A percentile compares a stretch with the other conserved stretches of the same genome.
phyloP scores from a whole-genome alignment of 1,284 basidiomycete species.

The Peniophora sp. region DNA sequence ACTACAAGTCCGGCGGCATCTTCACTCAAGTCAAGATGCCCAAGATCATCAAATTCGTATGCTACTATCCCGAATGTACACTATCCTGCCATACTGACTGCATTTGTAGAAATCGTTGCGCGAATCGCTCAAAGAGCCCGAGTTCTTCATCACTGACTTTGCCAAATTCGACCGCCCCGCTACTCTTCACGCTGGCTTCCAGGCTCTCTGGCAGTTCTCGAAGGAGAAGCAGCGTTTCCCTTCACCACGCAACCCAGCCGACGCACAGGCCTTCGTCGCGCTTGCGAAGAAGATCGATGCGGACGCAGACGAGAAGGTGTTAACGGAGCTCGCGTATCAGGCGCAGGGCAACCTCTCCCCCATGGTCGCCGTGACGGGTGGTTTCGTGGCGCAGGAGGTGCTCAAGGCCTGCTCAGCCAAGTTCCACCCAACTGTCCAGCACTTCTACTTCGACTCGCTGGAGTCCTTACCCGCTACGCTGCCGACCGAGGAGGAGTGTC shows the following conservation, averaged over 20 bases:
- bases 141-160: conserved; percentile 94
- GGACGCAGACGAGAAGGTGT: conserved; percentile 74
- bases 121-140: conserved; percentile 79
- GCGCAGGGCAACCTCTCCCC: conserved; percentile 92
- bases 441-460: conserved; percentile 96
- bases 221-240: conserved; percentile 69
- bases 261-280: conserved; percentile 67
- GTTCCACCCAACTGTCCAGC: conserved; percentile 95
- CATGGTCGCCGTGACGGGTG: conserved; percentile 90
- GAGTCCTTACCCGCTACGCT: conserved; percentile 80
- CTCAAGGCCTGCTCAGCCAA: conserved; percentile 97
- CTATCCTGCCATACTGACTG: background rate
- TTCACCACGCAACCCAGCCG: conserved; percentile 76
- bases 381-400: conserved; percentile 97
- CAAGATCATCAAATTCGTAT: conserved; percentile 87
- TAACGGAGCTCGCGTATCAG: conserved; percentile 88
- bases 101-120: conserved; percentile 79
- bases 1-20: conserved; percentile 87
- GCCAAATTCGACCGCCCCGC: conserved; percentile 95
- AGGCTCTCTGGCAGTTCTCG: conserved; percentile 83
- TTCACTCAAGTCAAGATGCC: conserved; percentile 99
- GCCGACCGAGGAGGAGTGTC: conserved; percentile 83
- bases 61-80: conserved; percentile 21
- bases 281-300: conserved; percentile 76
- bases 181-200: conserved; percentile 91